Base-by-base conservation (phyloP, 2,329 filamentous ascomycete genomes). In the Aspergillus quadrilineatus region DNA sequence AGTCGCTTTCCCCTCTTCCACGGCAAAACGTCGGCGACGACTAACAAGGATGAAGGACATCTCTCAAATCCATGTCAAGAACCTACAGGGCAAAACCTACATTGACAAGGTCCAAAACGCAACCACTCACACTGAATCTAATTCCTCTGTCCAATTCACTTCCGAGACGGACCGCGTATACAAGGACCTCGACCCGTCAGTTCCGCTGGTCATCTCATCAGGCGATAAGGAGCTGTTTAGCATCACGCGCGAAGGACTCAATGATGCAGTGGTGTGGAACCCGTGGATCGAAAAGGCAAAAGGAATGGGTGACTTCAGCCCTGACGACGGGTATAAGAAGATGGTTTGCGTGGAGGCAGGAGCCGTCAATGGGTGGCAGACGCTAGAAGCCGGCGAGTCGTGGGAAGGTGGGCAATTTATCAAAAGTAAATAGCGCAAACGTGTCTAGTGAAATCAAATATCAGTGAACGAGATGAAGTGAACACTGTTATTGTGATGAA, bases 271-370 rank as follows among this genome's bases (percentile, higher is more conserved):
- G 1, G 89, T 97, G 30, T 99, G 94, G 94, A 99, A 99, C 76
- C 94, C 94, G 1, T 97, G 93, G 92, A 81, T 82, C 41, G 90
- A 92, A 61, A 96, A 95, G 79, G 86, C 90, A 1, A 84, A 86
- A 65, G 82, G 82, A 4, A 96, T 96, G 77, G 86, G 80, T 51
- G 94, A 99, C 74, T 97, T 97, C 72, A 84, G 83, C 57, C 94
- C 94, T 49, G 89, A 95, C 69, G 89, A 92, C 53, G 94, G 89
- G 37, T 97, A 88, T 80, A 90, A 90, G 80, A 85, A 91, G 57
- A 97, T 97, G 90, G 79, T 99, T 43, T 97, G 94, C 71, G 85
- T 97, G 50, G 94, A 99, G 80, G 89, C 93, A 2, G 94, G 94
- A 10, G 83, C 87, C 8, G 93, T 97, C 15, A 82, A 84, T 63